Evolutionary conservation across 2,329 filamentous ascomycete genomes (phyloP).

Genomic region (Ceratocystis eucalypticola): DNA sequence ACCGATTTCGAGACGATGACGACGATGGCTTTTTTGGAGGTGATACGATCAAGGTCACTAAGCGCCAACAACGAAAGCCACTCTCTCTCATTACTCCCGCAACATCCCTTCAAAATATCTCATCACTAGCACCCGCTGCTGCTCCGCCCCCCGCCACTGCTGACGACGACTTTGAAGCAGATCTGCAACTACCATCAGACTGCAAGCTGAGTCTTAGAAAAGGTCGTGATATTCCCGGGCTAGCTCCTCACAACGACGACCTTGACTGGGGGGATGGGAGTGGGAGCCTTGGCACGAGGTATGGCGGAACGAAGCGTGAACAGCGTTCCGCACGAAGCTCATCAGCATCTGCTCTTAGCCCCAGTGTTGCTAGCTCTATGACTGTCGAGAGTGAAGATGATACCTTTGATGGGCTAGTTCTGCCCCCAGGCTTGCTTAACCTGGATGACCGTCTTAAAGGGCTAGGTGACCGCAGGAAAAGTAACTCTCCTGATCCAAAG

Average conservation of each 20-base stretch:
- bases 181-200: slow-evolving; percentile 57
- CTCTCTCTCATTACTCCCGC: slow-evolving; percentile 43
- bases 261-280: slow-evolving; percentile 93
- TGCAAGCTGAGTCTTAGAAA: slow-evolving; percentile 52
- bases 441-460: slow-evolving; percentile 50
- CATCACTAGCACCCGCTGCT: background rate
- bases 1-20: slow-evolving; percentile 49
- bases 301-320: slow-evolving; percentile 73
- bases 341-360: slow-evolving; percentile 77
- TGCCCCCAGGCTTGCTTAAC: slow-evolving; percentile 72
- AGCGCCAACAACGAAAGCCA: slow-evolving; percentile 41
- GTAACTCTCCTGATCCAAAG: slow-evolving; percentile 39
- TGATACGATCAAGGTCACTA: slow-evolving; percentile 56
- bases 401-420: slow-evolving; percentile 72
- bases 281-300: slow-evolving; percentile 79
- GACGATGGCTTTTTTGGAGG: slow-evolving; percentile 53
- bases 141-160: slow-evolving; percentile 19
- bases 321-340: slow-evolving; percentile 71
- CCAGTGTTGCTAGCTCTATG: slow-evolving; percentile 81
- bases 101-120: slow-evolving; percentile 33
- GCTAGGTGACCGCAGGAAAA: slow-evolving; percentile 56
- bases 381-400: slow-evolving; percentile 91
- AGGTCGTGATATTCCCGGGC: slow-evolving; percentile 45
- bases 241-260: slow-evolving; percentile 50
- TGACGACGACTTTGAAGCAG: slow-evolving; percentile 57